phyloP scores from a whole-genome alignment of 352 stramenopile genomes.

The Plasmopara muralis region DNA sequence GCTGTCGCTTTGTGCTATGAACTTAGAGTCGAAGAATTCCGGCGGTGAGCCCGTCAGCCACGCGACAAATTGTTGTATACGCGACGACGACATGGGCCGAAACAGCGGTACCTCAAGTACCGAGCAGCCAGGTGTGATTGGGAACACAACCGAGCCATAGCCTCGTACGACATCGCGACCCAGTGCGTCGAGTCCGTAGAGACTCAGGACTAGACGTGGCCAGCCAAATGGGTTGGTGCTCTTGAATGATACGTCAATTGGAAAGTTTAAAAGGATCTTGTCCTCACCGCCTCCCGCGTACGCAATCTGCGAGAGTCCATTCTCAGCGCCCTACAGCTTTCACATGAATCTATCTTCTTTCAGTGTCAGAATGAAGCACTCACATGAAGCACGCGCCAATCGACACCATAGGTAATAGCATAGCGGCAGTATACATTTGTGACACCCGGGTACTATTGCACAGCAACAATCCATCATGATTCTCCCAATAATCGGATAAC shows the following conservation, averaged over 20 bases:
- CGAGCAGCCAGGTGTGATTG: slow-evolving; percentile 51
- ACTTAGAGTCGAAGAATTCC: slow-evolving; percentile 87
- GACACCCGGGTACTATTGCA: slow-evolving; percentile 51
- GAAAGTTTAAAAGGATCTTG: slow-evolving; percentile 92
- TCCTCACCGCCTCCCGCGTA: slow-evolving; percentile 47
- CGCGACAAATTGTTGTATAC: slow-evolving; percentile 82
- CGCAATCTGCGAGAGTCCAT: slow-evolving; percentile 85
- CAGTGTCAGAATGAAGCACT: background rate
- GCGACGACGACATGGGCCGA: slow-evolving; percentile 74
- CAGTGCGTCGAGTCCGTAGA: slow-evolving; percentile 85
- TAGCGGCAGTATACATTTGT: slow-evolving; percentile 92
- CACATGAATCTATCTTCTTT: background rate
- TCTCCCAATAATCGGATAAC: background rate
- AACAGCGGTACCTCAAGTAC: slow-evolving; percentile 82
- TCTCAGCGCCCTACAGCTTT: slow-evolving; percentile 52
- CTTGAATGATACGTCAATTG: slow-evolving; percentile 94
- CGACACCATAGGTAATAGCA: slow-evolving; percentile 83
- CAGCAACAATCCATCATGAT: background rate
- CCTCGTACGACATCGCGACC: slow-evolving; percentile 87
- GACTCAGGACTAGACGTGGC: slow-evolving; percentile 87
- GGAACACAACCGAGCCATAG: slow-evolving; percentile 88
- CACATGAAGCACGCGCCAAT: slow-evolving; percentile 90
- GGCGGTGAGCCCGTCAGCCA: slow-evolving; percentile 84
- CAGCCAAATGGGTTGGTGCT: slow-evolving; percentile 93
- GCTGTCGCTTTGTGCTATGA: slow-evolving; percentile 61